A percentile compares a stretch with the other conserved stretches of the same genome.
Conservation (phyloP, 2,329 filamentous ascomycete genomes). For the Septoria linicola region DNA sequence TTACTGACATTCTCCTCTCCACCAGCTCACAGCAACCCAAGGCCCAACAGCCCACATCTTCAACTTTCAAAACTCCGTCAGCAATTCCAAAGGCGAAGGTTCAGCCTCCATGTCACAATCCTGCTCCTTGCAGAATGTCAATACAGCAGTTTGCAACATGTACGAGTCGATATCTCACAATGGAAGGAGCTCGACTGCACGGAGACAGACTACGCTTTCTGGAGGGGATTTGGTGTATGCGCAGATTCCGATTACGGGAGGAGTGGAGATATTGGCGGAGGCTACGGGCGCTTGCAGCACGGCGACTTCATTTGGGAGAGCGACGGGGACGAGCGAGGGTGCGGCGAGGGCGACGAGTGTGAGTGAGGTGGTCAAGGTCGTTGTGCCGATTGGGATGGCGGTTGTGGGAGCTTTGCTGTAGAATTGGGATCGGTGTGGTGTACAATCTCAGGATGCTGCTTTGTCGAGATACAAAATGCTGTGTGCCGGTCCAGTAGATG, state of each 20-base stretch:
- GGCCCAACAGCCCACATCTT: conserved; percentile 13
- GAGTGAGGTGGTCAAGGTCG: conserved; percentile 21
- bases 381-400: conserved; percentile 20
- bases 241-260: conserved; percentile 22
- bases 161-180: conserved; percentile 12
- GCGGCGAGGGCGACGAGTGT: conserved; percentile 17
- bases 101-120: conserved; percentile 5
- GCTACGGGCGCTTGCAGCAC: conserved; percentile 10
- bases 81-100: conserved; percentile 3
- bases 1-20: neutral
- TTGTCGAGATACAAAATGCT: no score
- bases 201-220: conserved; percentile 6
- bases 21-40: conserved; percentile 20
- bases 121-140: conserved; percentile 11
- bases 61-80: conserved; percentile 11
- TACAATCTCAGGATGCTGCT: no score
- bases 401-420: conserved; percentile 11
- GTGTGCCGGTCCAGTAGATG: no score
- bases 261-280: conserved; percentile 17
- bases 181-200: conserved; percentile 4
- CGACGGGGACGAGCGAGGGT: conserved; percentile 3
- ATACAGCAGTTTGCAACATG: conserved; percentile 7
- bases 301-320: conserved; percentile 5
- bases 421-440: no score
- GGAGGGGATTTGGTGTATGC: conserved; percentile 12